A percentile compares a stretch with the other conserved stretches of the same genome.
phyloP scores from a whole-genome alignment of 2,329 filamentous ascomycete species.

The Xylariaceae sp. region DNA sequence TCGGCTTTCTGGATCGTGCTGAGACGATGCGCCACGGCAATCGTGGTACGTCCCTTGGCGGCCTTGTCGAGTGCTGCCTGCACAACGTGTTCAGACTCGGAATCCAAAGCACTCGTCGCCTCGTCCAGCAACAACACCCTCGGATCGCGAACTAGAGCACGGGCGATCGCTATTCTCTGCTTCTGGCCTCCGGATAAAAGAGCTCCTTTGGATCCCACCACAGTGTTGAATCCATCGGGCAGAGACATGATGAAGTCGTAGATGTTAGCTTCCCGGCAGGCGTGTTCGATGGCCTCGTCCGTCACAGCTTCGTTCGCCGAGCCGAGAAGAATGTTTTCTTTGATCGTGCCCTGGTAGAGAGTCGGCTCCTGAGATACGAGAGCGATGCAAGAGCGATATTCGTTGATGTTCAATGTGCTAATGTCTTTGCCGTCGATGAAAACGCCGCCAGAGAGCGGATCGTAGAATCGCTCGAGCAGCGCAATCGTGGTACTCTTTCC shows the following conservation, averaged over 20 bases:
- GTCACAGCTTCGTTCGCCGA: slow-evolving; percentile 63
- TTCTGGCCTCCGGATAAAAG: slow-evolving; percentile 90
- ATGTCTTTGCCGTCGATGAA: slow-evolving; percentile 84
- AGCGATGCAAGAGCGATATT: slow-evolving; percentile 79
- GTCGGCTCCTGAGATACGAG: slow-evolving; percentile 95
- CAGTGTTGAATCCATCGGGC: slow-evolving; percentile 79
- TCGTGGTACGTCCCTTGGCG: slow-evolving; percentile 81
- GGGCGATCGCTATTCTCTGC: slow-evolving; percentile 89
- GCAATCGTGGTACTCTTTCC: slow-evolving; percentile 94
- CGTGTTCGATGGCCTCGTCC: slow-evolving; percentile 71
- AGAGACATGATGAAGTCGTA: slow-evolving; percentile 87
- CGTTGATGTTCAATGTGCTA: slow-evolving; percentile 74
- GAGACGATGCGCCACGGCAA: slow-evolving; percentile 88
- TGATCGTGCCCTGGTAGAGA: slow-evolving; percentile 87
- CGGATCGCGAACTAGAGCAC: slow-evolving; percentile 85
- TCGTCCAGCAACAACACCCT: slow-evolving; percentile 83
- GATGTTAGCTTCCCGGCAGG: slow-evolving; percentile 87
- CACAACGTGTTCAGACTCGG: slow-evolving; percentile 74
- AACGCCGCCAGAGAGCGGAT: slow-evolving; percentile 76
- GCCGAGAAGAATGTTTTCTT: slow-evolving; percentile 85
- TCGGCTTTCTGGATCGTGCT: slow-evolving; percentile 94
- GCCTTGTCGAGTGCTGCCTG: slow-evolving; percentile 79
- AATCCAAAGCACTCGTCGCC: slow-evolving; percentile 75
- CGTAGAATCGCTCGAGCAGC: slow-evolving; percentile 90
- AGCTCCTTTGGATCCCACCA: slow-evolving; percentile 83